These are phyloP conservation scores for Orobanche coerulescens DNA, from an alignment of 257 asterid species.

Conservation along the genomic window DNA sequence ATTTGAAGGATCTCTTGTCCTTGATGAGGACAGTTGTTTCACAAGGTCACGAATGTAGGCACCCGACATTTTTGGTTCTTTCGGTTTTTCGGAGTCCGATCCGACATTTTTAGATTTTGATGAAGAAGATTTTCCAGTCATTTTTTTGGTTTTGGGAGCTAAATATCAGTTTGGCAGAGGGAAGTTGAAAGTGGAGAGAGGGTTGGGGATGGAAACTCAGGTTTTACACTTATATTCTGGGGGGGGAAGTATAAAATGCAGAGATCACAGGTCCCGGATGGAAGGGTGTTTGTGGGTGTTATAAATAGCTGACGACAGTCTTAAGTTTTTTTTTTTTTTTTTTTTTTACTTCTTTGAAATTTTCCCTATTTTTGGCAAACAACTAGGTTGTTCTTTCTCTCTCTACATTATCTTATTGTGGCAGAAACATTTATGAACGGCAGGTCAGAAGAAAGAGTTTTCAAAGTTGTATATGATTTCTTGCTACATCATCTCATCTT, in stretches of 20 bases:
- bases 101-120: constrained; percentile 46
- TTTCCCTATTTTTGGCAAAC: constrained; percentile 52
- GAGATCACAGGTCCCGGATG: constrained; percentile 49
- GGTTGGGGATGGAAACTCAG: constrained; percentile 26
- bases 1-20: constrained; percentile 54
- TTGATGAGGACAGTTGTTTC: constrained; percentile 70
- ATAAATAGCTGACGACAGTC: constrained; percentile 62
- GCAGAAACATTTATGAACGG: not conserved
- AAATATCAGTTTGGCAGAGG: constrained; percentile 13
- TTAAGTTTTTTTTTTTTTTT: constrained; percentile 38
- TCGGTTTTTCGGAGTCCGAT: constrained; percentile 37
- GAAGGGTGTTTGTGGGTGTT: constrained; percentile 53
- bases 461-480: constrained; percentile 19
- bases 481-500: constrained; percentile 15
- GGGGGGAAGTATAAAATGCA: constrained; percentile 60
- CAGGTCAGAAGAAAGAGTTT: constrained; percentile 5
- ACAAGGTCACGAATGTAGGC: constrained; percentile 92
- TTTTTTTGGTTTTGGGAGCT: constrained; percentile 22
- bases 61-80: constrained; percentile 78
- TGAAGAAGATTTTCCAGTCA: constrained; percentile 74
- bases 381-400: constrained; percentile 26
- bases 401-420: not conserved
- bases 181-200: constrained; percentile 28
- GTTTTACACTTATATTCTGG: constrained; percentile 38
- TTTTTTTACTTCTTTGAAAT: constrained; percentile 41